These are phyloP conservation scores for Lecanicillium sp. DNA, from an alignment of 2,329 filamentous ascomycete genomes.

Conservation along the genomic window DNA sequence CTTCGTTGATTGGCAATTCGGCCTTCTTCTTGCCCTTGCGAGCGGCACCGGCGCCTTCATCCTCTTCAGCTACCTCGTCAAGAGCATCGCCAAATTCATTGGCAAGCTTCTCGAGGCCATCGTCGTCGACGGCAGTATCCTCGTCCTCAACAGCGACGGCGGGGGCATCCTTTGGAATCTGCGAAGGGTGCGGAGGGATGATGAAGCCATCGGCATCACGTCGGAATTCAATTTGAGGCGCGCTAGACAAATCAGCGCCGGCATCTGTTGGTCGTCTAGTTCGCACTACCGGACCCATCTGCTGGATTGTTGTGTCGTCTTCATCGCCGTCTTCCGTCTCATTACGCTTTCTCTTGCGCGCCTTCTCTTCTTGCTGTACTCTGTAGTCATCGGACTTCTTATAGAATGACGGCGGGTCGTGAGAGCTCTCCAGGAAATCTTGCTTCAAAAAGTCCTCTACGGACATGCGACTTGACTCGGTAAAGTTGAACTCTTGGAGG, in stretches of 20 bases:
- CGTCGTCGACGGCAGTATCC: constrained; percentile 11
- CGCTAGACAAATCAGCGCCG: constrained; percentile 26
- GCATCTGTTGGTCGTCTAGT: constrained; percentile 16
- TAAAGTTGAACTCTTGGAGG: constrained; percentile 83
- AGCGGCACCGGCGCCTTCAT: constrained; percentile 10
- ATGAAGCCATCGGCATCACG: constrained; percentile 62
- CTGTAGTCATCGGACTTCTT: constrained; percentile 54
- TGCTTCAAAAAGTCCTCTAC: constrained; percentile 76
- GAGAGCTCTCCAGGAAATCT: constrained; percentile 62
- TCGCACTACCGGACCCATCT: constrained; percentile 2
- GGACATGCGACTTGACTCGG: constrained; percentile 75
- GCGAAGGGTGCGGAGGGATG: constrained; percentile 46
- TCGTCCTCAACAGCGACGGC: constrained; percentile 8
- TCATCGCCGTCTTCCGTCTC: constrained; percentile 18
- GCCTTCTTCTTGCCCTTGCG: constrained; percentile 25
- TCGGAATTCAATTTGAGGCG: constrained; percentile 30
- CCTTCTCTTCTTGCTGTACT: constrained; percentile 42
- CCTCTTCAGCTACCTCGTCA: constrained; percentile 20
- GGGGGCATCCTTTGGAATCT: constrained; percentile 25
- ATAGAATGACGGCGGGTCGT: constrained; percentile 80
- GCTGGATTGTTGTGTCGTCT: constrained; percentile 9
- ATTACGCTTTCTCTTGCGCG: constrained; percentile 38
- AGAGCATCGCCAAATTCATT: constrained; percentile 36
- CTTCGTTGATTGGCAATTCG: constrained; percentile 50
- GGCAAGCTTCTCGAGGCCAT: constrained; percentile 32